These are phyloP conservation scores for Wickerhamiella sorbophila DNA, from an alignment of 805 yeast genomes.

Conservation along the genomic window DNA sequence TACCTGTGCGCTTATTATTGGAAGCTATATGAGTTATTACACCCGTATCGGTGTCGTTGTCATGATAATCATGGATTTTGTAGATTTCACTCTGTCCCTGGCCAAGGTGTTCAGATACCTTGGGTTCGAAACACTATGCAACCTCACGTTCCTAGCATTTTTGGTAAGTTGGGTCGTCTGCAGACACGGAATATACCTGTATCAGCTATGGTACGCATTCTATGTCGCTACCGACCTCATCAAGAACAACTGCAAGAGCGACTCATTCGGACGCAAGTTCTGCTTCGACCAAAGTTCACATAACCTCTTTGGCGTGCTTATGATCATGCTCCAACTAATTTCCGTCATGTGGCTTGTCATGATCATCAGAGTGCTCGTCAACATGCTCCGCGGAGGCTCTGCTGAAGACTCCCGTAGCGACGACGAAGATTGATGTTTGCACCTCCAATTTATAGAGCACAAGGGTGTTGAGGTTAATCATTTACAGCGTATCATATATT, in stretches of 20 bases:
- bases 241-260: conserved; percentile 16
- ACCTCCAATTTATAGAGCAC: background rate
- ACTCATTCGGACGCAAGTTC: conserved; percentile 13
- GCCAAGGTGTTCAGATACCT: conserved; percentile 72
- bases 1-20: conserved; percentile 50
- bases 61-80: conserved; percentile 68
- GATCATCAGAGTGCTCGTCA: conserved; percentile 54
- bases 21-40: conserved; percentile 61
- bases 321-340: conserved; percentile 53
- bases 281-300: conserved; percentile 25
- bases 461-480: background rate
- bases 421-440: conserved; percentile 37
- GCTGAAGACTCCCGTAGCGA: conserved; percentile 87
- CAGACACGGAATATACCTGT: conserved; percentile 63
- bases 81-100: conserved; percentile 52
- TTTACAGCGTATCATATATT: background rate
- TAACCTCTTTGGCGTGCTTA: conserved; percentile 36
- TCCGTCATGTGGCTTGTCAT: conserved; percentile 61
- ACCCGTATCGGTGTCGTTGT: conserved; percentile 68
- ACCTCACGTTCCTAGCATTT: conserved; percentile 51
- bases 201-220: conserved; percentile 46
- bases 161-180: conserved; percentile 52
- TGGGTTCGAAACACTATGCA: conserved; percentile 47
- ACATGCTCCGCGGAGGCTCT: conserved; percentile 53
- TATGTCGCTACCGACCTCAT: conserved; percentile 31